These are phyloP conservation scores for Tolypocladium cylindrosporum DNA, from an alignment of 2,329 filamentous ascomycete genomes.

Conservation along the genomic window DNA sequence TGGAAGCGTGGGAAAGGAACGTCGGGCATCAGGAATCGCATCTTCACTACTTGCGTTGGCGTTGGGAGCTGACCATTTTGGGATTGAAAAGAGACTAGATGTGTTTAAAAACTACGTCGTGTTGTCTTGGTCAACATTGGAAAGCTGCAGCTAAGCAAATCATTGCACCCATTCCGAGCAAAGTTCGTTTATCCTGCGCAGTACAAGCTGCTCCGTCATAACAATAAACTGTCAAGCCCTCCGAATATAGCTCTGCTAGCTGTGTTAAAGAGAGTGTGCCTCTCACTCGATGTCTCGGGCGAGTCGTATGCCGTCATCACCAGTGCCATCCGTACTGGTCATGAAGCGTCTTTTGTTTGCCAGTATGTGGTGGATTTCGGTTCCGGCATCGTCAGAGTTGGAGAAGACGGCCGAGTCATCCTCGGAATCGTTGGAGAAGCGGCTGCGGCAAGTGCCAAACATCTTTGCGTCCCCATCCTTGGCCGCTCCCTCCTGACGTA, in stretches of 20 bases:
- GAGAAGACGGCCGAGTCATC: neutral
- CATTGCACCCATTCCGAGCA: neutral
- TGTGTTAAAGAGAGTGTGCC: neutral
- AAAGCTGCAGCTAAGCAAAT: slow-evolving; percentile 1
- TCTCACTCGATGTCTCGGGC: neutral
- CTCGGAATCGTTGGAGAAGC: slow-evolving; percentile 6
- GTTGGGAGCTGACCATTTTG: neutral
- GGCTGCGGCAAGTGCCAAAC: slow-evolving; percentile 3
- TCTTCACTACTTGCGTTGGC: neutral
- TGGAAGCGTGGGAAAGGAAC: neutral
- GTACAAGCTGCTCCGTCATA: slow-evolving; percentile 1
- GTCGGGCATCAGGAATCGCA: neutral
- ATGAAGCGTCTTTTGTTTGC: neutral
- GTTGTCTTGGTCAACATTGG: neutral
- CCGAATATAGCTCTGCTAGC: neutral
- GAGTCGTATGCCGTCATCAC: neutral
- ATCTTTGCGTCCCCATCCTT: neutral
- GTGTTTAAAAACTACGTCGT: slow-evolving; percentile 2
- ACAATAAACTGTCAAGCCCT: neutral
- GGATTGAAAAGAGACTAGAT: neutral
- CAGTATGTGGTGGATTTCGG: neutral
- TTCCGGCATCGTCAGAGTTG: neutral
- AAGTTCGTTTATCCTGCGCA: slow-evolving; percentile 4
- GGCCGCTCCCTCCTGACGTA: neutral
- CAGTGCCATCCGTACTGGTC: neutral